Percentiles rank a stretch among this genome's conserved stretches.
phyloP scores from a whole-genome alignment of 805 yeast genomes.

The Wickerhamiella allomyrinae region DNA sequence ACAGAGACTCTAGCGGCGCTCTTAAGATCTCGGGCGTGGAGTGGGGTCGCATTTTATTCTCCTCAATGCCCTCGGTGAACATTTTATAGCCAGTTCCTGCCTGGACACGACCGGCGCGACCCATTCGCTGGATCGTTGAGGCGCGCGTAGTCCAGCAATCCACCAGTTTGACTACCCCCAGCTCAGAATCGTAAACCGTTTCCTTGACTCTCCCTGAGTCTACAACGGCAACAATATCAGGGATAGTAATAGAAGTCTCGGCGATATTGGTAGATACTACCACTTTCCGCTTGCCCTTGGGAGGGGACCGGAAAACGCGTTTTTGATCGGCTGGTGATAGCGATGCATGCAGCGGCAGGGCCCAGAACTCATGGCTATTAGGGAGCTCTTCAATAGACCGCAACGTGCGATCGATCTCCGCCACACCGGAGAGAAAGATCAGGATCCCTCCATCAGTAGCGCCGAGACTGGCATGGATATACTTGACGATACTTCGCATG shows the following conservation, averaged over 20 bases:
- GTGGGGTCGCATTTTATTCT: conserved; percentile 42
- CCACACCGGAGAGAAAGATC: conserved; percentile 79
- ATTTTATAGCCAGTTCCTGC: conserved; percentile 71
- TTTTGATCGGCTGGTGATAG: conserved; percentile 71
- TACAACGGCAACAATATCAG: conserved; percentile 84
- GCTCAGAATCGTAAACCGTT: conserved; percentile 50
- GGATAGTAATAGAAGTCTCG: conserved; percentile 91
- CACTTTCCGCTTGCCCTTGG: conserved; percentile 48
- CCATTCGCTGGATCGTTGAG: conserved; percentile 80
- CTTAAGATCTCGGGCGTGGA: conserved; percentile 86
- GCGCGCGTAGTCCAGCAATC: conserved; percentile 87
- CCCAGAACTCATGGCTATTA: conserved; percentile 26
- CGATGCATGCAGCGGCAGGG: conserved; percentile 80
- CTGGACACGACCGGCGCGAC: conserved; percentile 95
- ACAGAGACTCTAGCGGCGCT: conserved; percentile 69
- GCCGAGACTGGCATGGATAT: conserved; percentile 39
- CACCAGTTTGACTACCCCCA: conserved; percentile 53
- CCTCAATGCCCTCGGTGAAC: conserved; percentile 49
- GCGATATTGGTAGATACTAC: conserved; percentile 90
- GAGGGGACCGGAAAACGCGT: conserved; percentile 48
- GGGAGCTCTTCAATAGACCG: conserved; percentile 23
- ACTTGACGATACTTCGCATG: conserved; percentile 39
- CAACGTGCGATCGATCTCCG: conserved; percentile 63
- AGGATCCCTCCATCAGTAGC: conserved; percentile 57
- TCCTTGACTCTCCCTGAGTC: conserved; percentile 80